phyloP scores from a whole-genome alignment of 2,329 filamentous ascomycete genomes.

The Diaporthe capsici region DNA sequence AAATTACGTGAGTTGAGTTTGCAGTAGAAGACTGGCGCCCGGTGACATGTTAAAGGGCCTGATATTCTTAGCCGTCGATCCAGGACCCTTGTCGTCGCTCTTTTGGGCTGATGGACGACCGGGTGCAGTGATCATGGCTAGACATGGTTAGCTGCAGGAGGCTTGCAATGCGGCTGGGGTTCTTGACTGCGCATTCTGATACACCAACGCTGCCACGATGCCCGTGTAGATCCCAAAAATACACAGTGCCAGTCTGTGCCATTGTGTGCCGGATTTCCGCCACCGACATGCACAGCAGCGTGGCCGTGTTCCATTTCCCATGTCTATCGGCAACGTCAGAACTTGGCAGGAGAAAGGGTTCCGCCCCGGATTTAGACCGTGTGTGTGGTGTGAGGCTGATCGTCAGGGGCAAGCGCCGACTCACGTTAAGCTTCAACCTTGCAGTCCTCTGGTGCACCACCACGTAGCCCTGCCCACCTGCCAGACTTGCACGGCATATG shows the following conservation, averaged over 20 bases:
- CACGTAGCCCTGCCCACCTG: slow-evolving; percentile 6
- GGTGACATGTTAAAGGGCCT: slow-evolving; percentile 9
- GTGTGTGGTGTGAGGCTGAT: slow-evolving; percentile 27
- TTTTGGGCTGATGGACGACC: slow-evolving; percentile 26
- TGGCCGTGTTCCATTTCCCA: slow-evolving; percentile 6
- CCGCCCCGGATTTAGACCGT: slow-evolving; percentile 18
- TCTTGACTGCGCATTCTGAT: slow-evolving; percentile 10
- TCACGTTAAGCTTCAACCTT: slow-evolving; percentile 25
- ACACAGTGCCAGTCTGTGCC: slow-evolving; percentile 22
- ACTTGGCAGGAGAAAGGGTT: slow-evolving; percentile 18
- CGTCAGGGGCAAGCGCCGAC: slow-evolving; percentile 22
- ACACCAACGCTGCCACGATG: neutral
- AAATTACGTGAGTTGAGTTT: neutral
- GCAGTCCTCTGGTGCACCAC: slow-evolving; percentile 25
- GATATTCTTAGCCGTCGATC: slow-evolving; percentile 25
- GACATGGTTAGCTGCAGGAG: slow-evolving; percentile 16
- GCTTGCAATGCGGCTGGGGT: slow-evolving; percentile 21
- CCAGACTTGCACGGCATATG: slow-evolving; percentile 7
- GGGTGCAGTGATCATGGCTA: neutral
- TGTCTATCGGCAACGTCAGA: slow-evolving; percentile 9
- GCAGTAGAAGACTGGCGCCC: neutral
- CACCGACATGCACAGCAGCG: slow-evolving; percentile 1
- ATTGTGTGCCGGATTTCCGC: slow-evolving; percentile 12
- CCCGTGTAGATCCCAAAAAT: slow-evolving; percentile 16
- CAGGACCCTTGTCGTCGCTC: neutral